phyloP scores from a whole-genome alignment of 257 asterid species.

The Solanum paucissectum region DNA sequence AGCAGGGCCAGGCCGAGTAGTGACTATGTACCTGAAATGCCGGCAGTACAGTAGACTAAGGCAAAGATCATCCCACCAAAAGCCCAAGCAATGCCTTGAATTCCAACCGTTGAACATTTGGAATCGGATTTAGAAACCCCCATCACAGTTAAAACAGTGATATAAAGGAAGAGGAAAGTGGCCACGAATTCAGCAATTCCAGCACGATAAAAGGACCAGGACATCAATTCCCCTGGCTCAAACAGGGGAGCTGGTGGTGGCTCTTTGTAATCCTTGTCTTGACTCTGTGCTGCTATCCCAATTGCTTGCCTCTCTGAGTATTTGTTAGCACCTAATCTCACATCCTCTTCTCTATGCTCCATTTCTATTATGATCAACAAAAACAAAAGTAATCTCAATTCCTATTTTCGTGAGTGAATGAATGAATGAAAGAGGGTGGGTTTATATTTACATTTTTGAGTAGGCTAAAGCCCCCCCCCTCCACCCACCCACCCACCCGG shows the following conservation, averaged over 20 bases:
- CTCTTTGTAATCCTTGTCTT: constrained; percentile 61
- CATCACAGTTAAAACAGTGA: constrained; percentile 46
- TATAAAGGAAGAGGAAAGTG: constrained; percentile 43
- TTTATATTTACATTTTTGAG: constrained; percentile 10
- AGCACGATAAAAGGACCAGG: constrained; percentile 59
- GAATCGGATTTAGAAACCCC: constrained; percentile 30
- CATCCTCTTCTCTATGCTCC: constrained; percentile 64
- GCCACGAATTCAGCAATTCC: constrained; percentile 59
- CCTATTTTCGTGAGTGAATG: neutral
- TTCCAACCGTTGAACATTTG: constrained; percentile 48
- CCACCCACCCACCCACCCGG: neutral
- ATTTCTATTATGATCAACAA: constrained; percentile 3
- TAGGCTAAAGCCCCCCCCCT: constrained; percentile 8
- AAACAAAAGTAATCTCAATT: neutral
- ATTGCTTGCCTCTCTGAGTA: constrained; percentile 49
- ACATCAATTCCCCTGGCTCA: constrained; percentile 45
- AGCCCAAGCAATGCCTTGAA: constrained; percentile 70
- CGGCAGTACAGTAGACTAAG: constrained; percentile 65
- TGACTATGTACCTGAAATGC: constrained; percentile 32
- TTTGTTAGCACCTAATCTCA: constrained; percentile 45
- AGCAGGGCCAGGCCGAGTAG: too few species aligned
- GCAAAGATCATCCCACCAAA: constrained; percentile 71
- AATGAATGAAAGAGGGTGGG: neutral
- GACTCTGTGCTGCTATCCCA: constrained; percentile 54
- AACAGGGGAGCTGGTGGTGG: constrained; percentile 59